Base-by-base conservation (phyloP, 2,329 filamentous ascomycete genomes). In the Davidsoniella virescens region DNA sequence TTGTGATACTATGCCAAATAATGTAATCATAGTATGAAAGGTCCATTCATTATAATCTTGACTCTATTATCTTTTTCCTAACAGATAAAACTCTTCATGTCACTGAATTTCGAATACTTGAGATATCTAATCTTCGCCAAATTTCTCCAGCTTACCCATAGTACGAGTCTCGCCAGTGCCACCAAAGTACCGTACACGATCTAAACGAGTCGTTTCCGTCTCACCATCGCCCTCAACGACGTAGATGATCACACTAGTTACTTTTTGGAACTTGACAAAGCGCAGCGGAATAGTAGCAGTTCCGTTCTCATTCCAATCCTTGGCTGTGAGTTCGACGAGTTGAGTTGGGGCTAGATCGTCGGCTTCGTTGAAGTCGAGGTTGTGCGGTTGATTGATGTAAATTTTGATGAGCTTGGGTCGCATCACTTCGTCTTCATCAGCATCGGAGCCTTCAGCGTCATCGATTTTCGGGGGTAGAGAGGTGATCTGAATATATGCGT, bases 181-280 rank as follows among this genome's bases (percentile, higher is more conserved):
- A 26, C 92, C 92, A 60, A 96, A 80, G 50, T 96, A 70, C 58
- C 78, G 73, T 56, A 92, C 66, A 47, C 85, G 73, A 65, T 92
- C 85, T 46, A 98, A 65, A 51, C 92, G 80, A 52, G 92, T 82
- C 70, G 85, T 88, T 62, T 96, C 88, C 41, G 81, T 77, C 47
- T 86, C 82, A 16, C 80, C 51, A 50, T 90, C 84, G 2, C 87
- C 88, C 62, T 93, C 82, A 49, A 84, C 84, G 33, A 98, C 80
- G 63, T 95, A 98, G 9, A 98, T 59, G 16, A 94, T 82, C 58
- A 98, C 62, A 54, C 81, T 92, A 53, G 79, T 83, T 49, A 95
- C 84, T 61, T 87, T 93, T 68, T 96, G 92, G 71, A 96, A 98
- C 69, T 95, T 95, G 66, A 98, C 92, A 61, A 90, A 95, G 12